Evolutionary conservation across 257 asterid species (phyloP).

Genomic region (Solanum chiquidenum): DNA sequence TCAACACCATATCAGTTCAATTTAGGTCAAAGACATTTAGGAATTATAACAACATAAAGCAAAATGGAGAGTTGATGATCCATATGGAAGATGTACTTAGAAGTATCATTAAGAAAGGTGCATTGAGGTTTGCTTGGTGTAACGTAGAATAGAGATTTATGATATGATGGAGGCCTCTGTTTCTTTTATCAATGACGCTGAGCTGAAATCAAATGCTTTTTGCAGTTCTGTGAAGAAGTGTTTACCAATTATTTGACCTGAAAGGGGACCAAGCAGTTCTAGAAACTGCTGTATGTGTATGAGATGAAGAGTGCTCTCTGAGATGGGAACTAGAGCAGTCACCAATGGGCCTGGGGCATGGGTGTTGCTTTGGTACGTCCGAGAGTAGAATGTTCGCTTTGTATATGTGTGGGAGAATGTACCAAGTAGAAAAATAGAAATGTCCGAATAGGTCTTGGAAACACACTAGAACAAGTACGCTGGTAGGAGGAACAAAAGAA

Average conservation of each 20-base stretch:
- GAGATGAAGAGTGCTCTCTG: neutral
- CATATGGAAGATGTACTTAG: neutral
- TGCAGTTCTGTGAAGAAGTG: neutral
- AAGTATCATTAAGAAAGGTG: neutral
- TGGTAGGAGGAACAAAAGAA: neutral
- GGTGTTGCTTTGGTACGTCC: neutral
- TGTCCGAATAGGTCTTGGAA: neutral
- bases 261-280: neutral
- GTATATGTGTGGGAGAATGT: neutral
- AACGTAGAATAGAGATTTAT: neutral
- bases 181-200: neutral
- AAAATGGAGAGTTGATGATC: neutral
- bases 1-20: neutral
- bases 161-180: neutral
- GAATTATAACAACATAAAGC: neutral
- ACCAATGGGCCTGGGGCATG: neutral
- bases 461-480: neutral
- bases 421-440: neutral
- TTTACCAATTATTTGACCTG: neutral
- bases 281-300: neutral
- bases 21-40: neutral
- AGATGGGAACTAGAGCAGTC: neutral
- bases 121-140: neutral
- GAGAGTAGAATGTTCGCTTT: neutral
- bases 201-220: neutral